These are phyloP conservation scores for Mortierella sp. DNA, from an alignment of 371 early-diverging fungal genomes.

Conservation along the genomic window DNA sequence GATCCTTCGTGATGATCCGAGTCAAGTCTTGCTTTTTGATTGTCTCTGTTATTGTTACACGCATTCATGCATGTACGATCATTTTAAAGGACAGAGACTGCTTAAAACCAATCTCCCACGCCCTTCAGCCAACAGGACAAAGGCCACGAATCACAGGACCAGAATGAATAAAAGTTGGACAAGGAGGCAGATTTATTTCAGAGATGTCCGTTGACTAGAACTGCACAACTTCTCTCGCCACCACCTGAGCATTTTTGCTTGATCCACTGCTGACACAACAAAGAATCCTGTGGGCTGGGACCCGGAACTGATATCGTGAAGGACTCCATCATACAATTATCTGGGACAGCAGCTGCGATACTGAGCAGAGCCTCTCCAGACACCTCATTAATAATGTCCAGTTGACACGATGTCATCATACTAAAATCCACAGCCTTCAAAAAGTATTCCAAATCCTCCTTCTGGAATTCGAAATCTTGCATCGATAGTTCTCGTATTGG, in stretches of 20 bases:
- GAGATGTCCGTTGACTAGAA: conserved; percentile 15
- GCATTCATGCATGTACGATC: no score
- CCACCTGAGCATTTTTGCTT: not conserved
- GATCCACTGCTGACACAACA: conserved; percentile 17
- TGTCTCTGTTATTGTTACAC: no score
- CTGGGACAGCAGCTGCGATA: conserved; percentile 12
- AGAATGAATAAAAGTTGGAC: no score
- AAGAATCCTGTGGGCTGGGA: conserved; percentile 15
- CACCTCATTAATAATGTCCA: conserved; percentile 12
- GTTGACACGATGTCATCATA: conserved; percentile 1
- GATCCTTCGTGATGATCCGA: no score
- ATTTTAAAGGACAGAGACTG: no score
- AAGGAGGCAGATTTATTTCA: not conserved
- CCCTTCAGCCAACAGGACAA: no score
- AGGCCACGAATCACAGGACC: no score
- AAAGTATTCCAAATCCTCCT: conserved; percentile 15
- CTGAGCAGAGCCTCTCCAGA: conserved; percentile 11
- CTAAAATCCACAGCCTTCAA: conserved; percentile 16
- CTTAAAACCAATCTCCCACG: no score
- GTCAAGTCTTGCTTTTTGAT: no score
- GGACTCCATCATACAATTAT: conserved; percentile 5
- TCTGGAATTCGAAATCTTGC: conserved; percentile 7
- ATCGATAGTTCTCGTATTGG: conserved; percentile 13
- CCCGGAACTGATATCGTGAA: conserved; percentile 21
- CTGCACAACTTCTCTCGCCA: not conserved